Evolutionary conservation across 305 asterid genomes (phyloP), one percentile per base, ranked within the genome.

Genomic region (Vinca major): DNA sequence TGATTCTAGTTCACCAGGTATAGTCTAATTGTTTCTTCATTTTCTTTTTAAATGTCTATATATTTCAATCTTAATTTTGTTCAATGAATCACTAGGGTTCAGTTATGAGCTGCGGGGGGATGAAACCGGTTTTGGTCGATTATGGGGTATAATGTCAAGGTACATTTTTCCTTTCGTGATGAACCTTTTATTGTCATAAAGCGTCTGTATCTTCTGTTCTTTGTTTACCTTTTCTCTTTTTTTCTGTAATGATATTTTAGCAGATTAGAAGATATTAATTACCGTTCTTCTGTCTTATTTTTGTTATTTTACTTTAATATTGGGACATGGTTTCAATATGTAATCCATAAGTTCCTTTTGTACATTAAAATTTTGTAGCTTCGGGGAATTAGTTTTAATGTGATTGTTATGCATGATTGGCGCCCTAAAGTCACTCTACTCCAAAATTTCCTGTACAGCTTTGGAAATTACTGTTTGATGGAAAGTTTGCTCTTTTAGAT

Each of bases 111-210:
- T 90, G 57, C 91, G 96, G 75, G 98, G 96, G 75, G 98, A 93
- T 82, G 98, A 87, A 84, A 79, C 79, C 68, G 95, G 89, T 52
- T 80, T 90, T 83, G 89, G 94, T 79, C 88, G 95, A 49, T 72
- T 93, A 74, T 88, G 97, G 97, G 95, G 96, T 69, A 80, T 93
- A 72, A 77, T 90, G 83, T 85, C 97, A 64, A 90, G 98, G 98
- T 93, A 82, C 69, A 52, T 57, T 12, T 55, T 62, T 68, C 10
- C 10, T 51, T 19, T 41, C 2, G 45, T 7, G 8, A 41, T 41
- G 45, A 4, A 11, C 19, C 7, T 60, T 73, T 13, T 62, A 7
- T 4, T 16, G 3, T 12, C 3, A 19, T 7, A 65, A 51, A 65
- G 21, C 48, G 17, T 65, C 47, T 4, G 5, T 12, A 7, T 36